Base-by-base conservation (phyloP, 2,329 filamentous ascomycete species). In the Cladosporium sp. region DNA sequence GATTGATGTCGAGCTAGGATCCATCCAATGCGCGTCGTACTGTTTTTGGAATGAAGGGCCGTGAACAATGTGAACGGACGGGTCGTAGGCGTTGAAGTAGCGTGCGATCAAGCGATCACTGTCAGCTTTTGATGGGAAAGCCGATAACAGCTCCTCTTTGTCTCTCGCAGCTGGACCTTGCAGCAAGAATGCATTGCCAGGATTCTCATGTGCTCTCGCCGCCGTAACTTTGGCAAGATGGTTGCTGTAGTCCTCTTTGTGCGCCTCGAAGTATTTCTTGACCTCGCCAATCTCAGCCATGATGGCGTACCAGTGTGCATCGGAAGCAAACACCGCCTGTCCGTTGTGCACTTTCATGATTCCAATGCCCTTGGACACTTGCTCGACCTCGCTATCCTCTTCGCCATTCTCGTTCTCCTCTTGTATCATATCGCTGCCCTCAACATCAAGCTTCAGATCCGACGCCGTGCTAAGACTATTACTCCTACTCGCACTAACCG, bases 231-330 rank as follows among this genome's bases (percentile, higher is more conserved):
- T 90, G 71, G 91, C 88, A 71, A 92, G 88, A 48, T 93, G 93
- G 66, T 88, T 89, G 75, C 96, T 92, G 66, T 94, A 84, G 70
- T 97, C 93, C 74, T 95, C 93, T 77, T 95, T 96, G 79, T 97
- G 92, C 39, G 85, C 87, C 21, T 81, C 80, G 73, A 96, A 98
- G 79, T 95, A 97, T 71, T 90, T 93, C 75, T 94, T 96, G 28
- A 99, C 94, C 80, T 99, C 95, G 11, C 91, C 84, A 69, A 99
- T 95, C 85, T 90, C 82, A 60, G 81, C 80, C 28, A 84, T 68
- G 56, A 84, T 83, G 7, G 82, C 81, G 68, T 82, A 83, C 82
- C 82, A 84, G 72, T 84, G 82, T 61, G 81, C 80, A 66, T 84
- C 82, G 0, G 82, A 83, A 14, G 81, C 81, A 67, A 82, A 84